Evolutionary conservation across 2,329 filamentous ascomycete species (phyloP).

Genomic region (Penicillium sp.): DNA sequence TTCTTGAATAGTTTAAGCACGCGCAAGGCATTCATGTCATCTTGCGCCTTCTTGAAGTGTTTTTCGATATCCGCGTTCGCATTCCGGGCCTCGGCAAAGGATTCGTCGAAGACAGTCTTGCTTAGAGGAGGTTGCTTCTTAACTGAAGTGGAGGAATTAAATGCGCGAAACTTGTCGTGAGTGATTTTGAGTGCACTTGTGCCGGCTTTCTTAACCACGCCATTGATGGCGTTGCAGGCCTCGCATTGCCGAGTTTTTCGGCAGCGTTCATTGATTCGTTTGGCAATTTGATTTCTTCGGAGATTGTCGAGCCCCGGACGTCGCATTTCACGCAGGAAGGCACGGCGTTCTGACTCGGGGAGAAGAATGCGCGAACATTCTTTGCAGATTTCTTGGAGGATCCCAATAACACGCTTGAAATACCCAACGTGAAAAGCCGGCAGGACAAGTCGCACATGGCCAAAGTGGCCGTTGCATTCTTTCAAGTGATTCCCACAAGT

Average conservation of each 20-base stretch:
- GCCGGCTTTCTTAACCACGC: constrained; percentile 83
- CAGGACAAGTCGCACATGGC: constrained; percentile 81
- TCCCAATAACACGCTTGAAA: constrained; percentile 83
- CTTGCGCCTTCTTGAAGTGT: constrained; percentile 83
- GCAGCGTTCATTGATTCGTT: constrained; percentile 83
- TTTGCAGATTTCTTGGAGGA: constrained; percentile 95
- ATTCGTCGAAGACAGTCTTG: constrained; percentile 79
- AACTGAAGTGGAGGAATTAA: constrained; percentile 78
- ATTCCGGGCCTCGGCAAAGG: constrained; percentile 72
- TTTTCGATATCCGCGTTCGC: constrained; percentile 80
- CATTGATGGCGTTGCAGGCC: constrained; percentile 75
- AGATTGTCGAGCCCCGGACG: constrained; percentile 80
- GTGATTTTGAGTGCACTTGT: constrained; percentile 78
- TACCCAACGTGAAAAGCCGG: constrained; percentile 96
- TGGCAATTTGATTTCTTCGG: constrained; percentile 73
- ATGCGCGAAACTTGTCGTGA: constrained; percentile 86
- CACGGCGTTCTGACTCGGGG: constrained; percentile 69
- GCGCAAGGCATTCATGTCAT: constrained; percentile 84
- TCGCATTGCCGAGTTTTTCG: constrained; percentile 78
- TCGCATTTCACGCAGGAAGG: constrained; percentile 73
- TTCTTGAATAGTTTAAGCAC: constrained; percentile 88
- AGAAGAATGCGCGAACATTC: constrained; percentile 81
- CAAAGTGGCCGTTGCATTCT: constrained; percentile 91
- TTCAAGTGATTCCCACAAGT: constrained; percentile 79
- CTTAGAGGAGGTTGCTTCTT: constrained; percentile 77